Percentiles rank a stretch among this genome's conserved stretches.
These are phyloP conservation scores for Claviceps pazoutovae DNA, from an alignment of 2,329 filamentous ascomycete species.

Conservation along the genomic window DNA sequence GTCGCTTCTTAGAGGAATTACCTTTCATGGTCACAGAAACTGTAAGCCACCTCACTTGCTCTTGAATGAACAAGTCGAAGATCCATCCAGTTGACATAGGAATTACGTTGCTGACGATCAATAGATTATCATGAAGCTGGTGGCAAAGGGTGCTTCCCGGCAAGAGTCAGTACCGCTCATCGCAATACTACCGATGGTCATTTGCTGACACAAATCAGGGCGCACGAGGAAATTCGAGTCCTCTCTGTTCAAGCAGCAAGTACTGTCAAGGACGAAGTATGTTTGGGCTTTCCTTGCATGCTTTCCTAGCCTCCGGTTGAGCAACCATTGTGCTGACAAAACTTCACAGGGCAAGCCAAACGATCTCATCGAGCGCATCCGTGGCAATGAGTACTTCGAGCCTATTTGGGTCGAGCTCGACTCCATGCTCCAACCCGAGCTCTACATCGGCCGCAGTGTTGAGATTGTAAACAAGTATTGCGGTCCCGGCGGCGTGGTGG, in stretches of 20 bases:
- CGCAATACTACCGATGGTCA: neutral
- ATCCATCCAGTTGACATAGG: too few species aligned
- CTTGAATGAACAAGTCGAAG: neutral
- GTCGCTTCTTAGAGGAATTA: conserved; percentile 58
- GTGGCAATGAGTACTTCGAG: conserved; percentile 57
- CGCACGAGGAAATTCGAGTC: conserved; percentile 77
- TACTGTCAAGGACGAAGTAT: conserved; percentile 35
- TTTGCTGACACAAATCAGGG: conserved; percentile 16
- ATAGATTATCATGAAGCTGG: conserved; percentile 62
- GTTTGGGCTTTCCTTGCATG: neutral
- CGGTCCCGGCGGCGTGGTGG: conserved; percentile 23
- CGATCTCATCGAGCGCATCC: conserved; percentile 69
- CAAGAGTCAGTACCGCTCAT: conserved; percentile 37
- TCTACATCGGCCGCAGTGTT: conserved; percentile 31
- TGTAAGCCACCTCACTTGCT: neutral
- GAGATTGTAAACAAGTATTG: conserved; percentile 33
- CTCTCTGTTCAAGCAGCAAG: conserved; percentile 61
- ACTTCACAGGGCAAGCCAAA: conserved; percentile 48
- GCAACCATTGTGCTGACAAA: neutral
- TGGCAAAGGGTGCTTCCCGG: conserved; percentile 53
- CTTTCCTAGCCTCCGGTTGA: neutral
- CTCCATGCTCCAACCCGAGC: conserved; percentile 47
- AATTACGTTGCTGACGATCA: conserved; percentile 7
- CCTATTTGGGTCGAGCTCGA: conserved; percentile 58
- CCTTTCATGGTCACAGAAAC: conserved; percentile 65